Percentiles rank a stretch among this genome's conserved stretches.
These are phyloP conservation scores for Eucalyptus camaldulensis DNA, from an alignment of 345 rosid genomes.

Conservation along the genomic window DNA sequence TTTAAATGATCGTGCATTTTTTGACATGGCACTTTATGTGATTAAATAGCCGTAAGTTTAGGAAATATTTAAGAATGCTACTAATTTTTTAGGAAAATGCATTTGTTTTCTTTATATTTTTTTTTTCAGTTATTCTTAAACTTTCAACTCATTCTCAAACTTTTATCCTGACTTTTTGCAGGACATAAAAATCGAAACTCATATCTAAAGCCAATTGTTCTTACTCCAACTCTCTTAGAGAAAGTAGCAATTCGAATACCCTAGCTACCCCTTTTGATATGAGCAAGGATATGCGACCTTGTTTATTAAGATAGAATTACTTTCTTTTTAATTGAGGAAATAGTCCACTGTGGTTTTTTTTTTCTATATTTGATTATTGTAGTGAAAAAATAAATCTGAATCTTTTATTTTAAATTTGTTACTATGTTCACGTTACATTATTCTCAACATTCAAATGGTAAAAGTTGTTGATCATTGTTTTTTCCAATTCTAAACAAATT, in stretches of 20 bases:
- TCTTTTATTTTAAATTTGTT: neutral
- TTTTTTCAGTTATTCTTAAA: too few species aligned
- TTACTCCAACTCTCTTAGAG: too few species aligned
- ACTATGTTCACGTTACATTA: neutral
- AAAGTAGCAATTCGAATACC: accelerated
- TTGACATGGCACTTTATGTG: neutral
- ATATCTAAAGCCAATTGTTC: accelerated
- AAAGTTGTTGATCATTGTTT: neutral
- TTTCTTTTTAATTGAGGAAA: neutral
- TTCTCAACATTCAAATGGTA: neutral
- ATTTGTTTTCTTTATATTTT: neutral
- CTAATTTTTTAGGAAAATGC: neutral
- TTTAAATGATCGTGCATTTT: neutral
- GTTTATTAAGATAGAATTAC: neutral
- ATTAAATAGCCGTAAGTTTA: too few species aligned
- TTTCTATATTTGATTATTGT: neutral
- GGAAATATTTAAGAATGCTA: too few species aligned
- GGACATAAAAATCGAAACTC: too few species aligned
- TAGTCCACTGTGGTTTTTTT: neutral
- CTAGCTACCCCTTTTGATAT: accelerated
- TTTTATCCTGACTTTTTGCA: accelerated
- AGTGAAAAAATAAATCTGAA: neutral
- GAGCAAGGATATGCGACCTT: neutral
- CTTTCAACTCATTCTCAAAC: accelerated
- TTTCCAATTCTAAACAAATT: too few species aligned